Evolutionary conservation across 169 alveolate species (phyloP).

Genomic region (Cryptosporidium sp.): DNA sequence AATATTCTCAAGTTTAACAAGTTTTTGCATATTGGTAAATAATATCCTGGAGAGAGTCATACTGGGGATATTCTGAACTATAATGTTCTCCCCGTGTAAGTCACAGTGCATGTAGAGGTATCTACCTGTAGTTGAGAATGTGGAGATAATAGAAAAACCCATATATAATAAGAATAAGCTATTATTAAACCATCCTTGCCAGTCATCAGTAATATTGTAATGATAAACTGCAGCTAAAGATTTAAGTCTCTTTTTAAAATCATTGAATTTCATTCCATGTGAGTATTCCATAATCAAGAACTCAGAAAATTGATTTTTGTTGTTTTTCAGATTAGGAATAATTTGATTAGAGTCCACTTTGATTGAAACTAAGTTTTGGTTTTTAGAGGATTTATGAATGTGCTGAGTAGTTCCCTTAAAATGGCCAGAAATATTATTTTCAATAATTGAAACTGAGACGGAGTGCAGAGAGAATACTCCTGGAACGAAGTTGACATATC

Average conservation of each 20-base stretch:
- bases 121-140: constrained; percentile 70
- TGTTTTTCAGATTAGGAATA: constrained; percentile 22
- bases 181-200: constrained; percentile 72
- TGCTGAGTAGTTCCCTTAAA: not conserved
- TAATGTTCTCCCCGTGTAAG: constrained; percentile 56
- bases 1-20: constrained; percentile 42
- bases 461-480: constrained; percentile 44
- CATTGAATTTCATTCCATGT: constrained; percentile 28
- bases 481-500: constrained; percentile 42
- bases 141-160: constrained; percentile 28
- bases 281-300: constrained; percentile 68
- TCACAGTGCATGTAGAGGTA: constrained; percentile 68
- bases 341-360: constrained; percentile 1
- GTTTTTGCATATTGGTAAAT: constrained; percentile 45
- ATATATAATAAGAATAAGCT: constrained; percentile 26
- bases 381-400: not conserved
- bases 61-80: constrained; percentile 20
- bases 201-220: constrained; percentile 40
- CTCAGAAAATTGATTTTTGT: constrained; percentile 15
- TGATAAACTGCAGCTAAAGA: constrained; percentile 48
- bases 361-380: not conserved
- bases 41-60: constrained; percentile 23
- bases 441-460: not conserved
- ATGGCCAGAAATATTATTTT: not conserved
- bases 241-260: constrained; percentile 28